Percentiles rank a stretch among this genome's conserved stretches.
phyloP scores from a whole-genome alignment of 139 green algal genomes.

The Tetradesmus lagerheimii region DNA sequence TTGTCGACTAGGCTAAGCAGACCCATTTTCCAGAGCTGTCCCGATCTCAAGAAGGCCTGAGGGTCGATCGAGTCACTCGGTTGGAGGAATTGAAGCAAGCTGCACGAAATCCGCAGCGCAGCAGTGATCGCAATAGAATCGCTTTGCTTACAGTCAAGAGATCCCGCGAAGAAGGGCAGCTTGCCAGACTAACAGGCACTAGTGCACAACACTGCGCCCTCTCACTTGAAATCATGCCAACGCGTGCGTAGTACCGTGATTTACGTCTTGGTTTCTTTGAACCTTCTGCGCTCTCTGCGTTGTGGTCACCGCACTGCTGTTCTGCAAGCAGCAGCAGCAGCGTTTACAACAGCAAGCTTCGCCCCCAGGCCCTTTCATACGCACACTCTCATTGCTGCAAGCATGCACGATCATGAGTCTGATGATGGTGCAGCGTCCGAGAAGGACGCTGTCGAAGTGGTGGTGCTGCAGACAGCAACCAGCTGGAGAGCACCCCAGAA shows the following conservation, averaged over 20 bases:
- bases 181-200: background rate
- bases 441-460: background rate
- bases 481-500: background rate
- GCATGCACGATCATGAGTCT: background rate
- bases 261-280: too few species aligned
- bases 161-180: background rate
- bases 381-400: background rate
- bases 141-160: background rate
- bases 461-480: background rate
- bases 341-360: background rate
- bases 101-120: background rate
- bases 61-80: background rate
- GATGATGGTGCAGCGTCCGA: background rate
- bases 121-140: too few species aligned
- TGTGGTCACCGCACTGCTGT: background rate
- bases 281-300: background rate
- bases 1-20: background rate
- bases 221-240: background rate
- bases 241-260: background rate
- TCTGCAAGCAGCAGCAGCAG: background rate
- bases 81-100: background rate
- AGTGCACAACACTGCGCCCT: background rate
- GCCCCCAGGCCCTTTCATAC: background rate
- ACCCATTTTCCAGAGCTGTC: background rate
- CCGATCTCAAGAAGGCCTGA: background rate